A percentile compares a stretch with the other conserved stretches of the same genome.
These are phyloP conservation scores for Schoenoplectus triqueter DNA, from an alignment of 202 grass and related monocot species.

Conservation along the genomic window DNA sequence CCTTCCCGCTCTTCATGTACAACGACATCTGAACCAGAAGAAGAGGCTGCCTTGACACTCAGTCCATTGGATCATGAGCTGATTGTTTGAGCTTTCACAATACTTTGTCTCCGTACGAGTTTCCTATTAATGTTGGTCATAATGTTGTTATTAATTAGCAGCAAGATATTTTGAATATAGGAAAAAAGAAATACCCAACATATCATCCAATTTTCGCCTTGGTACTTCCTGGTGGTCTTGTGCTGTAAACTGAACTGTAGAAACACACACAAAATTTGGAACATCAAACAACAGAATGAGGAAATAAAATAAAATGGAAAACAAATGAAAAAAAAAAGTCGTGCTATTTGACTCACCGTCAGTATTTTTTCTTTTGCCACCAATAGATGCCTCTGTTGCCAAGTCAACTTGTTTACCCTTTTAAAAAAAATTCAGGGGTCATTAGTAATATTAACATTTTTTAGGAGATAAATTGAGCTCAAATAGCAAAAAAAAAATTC, in stretches of 20 bases:
- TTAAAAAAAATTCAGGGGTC: constrained; percentile 19
- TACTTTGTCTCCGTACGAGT: neutral
- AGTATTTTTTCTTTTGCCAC: constrained; percentile 37
- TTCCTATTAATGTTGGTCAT: constrained; percentile 14
- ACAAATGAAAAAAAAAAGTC: constrained; percentile 6
- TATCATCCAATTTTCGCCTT: constrained; percentile 10
- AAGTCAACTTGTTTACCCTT: constrained; percentile 30
- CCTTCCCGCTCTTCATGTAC: constrained; percentile 24
- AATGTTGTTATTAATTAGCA: neutral
- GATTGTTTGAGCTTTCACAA: constrained; percentile 29
- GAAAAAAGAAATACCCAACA: neutral
- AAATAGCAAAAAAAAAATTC: no score
- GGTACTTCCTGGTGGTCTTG: constrained; percentile 18
- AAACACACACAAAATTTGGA: neutral
- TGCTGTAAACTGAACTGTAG: constrained; percentile 27
- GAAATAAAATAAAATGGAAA: neutral
- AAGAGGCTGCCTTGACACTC: constrained; percentile 21
- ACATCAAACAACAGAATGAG: neutral
- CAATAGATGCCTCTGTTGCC: constrained; percentile 27
- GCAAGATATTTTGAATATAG: neutral
- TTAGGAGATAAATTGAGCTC: no score
- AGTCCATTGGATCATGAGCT: constrained; percentile 27
- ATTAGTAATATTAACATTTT: neutral
- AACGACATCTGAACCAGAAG: constrained; percentile 1
- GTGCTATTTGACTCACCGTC: constrained; percentile 28